Base-by-base conservation (phyloP, 2,329 filamentous ascomycete genomes). In the Hyphodiscus sp. region DNA sequence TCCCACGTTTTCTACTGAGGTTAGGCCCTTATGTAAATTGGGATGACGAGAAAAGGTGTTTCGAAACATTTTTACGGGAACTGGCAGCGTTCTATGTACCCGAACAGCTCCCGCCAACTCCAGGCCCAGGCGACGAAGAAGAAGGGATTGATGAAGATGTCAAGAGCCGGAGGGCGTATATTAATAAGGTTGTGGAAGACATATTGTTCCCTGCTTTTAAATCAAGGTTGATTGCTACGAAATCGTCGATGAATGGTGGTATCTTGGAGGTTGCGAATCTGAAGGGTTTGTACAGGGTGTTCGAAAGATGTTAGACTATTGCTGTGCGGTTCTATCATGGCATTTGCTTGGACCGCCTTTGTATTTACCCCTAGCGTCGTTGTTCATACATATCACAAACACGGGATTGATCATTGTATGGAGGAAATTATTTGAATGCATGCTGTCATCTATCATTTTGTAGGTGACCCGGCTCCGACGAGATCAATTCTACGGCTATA, bases 261-360 rank as follows among this genome's bases (percentile, higher is more conserved):
- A 82, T 96, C 11, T 73, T 95, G 46, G 92, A 99, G 70, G 83
- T 96, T 47, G 92, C 94, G 1, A 90, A 95, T 72, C 70, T 97
- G 55, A 97, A 96, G 70, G 91, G 91, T 0, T 68, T 99, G 54
- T 99, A 99, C 70, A 77, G 89, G 45, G 91, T 97, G 2, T 99
- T 99, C 76, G 94, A 99, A 72, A 76, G 94, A 51, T 97, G 94
- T 69, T 97, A 38, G 33, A 50, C 18, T 19, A 19, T 19, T 26
- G 20, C 16, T 15, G 18, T 23, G 2, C 42, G 38, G 19, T n/a
- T 11, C 10, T n/a, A 13, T 5, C 33, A 38, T 51, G 8, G 44
- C 13, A 26, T 29, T 38, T 47, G 20, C 5, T 26, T 20, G 1
- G 26, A 13, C 8, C 23, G 23, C n/a, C n/a, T n/a, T n/a, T n/a